Percentiles rank a stretch among this genome's conserved stretches.
Conservation (phyloP, 768 basidiomycete genomes). For the Daedalea quercina region DNA sequence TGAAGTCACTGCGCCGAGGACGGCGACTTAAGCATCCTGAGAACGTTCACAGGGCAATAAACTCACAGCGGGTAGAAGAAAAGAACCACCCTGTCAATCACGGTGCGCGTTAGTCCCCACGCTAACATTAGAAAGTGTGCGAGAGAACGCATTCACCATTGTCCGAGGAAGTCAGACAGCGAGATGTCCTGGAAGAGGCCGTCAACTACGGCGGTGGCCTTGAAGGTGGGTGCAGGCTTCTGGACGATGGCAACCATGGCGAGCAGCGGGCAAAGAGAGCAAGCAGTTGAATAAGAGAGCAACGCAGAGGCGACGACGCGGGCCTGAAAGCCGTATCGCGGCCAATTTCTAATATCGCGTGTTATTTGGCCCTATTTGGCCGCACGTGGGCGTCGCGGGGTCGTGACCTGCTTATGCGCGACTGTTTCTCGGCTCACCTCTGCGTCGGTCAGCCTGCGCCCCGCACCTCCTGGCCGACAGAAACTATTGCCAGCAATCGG, state of each 20-base stretch:
- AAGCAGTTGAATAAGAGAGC: not conserved
- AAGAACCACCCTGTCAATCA: constrained; percentile 70
- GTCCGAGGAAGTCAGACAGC: constrained; percentile 65
- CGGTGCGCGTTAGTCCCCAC: constrained; percentile 1
- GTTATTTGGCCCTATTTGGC: constrained; percentile 21
- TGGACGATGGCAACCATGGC: constrained; percentile 43
- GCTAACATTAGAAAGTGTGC: constrained; percentile 2
- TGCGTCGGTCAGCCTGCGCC: too few species aligned
- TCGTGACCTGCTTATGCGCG: constrained; percentile 13
- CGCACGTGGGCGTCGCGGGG: not conserved
- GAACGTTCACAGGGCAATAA: not conserved
- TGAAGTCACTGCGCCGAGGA: constrained; percentile 57
- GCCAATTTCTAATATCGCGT: constrained; percentile 14
- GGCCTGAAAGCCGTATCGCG: constrained; percentile 4
- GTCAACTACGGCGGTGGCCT: constrained; percentile 65
- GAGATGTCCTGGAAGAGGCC: constrained; percentile 75
- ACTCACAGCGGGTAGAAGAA: constrained; percentile 91
- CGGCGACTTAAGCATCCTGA: not conserved
- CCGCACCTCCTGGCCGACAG: too few species aligned
- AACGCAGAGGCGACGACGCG: constrained; percentile 2
- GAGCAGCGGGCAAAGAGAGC: not conserved
- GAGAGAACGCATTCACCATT: constrained; percentile 53
- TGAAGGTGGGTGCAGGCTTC: constrained; percentile 81
- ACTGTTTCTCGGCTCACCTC: too few species aligned
- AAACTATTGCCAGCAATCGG: too few species aligned